A percentile compares a stretch with the other conserved stretches of the same genome.
phyloP scores from a whole-genome alignment of 805 yeast genomes.

The Cyberlindnera suaveolens region DNA sequence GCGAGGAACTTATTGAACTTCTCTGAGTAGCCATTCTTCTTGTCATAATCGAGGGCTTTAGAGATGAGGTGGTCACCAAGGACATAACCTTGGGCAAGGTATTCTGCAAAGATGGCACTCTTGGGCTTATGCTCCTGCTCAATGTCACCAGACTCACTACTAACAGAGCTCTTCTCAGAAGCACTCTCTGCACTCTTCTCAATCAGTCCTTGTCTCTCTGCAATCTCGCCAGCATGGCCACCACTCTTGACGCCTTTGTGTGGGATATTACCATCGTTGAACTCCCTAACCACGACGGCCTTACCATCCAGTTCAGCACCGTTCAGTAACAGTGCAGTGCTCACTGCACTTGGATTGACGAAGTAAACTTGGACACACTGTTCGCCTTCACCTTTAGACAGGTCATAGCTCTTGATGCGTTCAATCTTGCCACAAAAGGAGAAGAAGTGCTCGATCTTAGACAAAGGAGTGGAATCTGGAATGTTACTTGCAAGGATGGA shows the following conservation, averaged over 20 bases:
- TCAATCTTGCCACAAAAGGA: slow-evolving; percentile 62
- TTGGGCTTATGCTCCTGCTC: slow-evolving; percentile 76
- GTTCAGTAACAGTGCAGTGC: slow-evolving; percentile 63
- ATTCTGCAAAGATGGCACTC: slow-evolving; percentile 67
- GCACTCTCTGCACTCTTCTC: slow-evolving; percentile 6
- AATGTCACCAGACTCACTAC: slow-evolving; percentile 34
- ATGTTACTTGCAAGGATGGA: slow-evolving; percentile 48
- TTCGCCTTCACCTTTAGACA: slow-evolving; percentile 6
- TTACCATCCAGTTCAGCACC: slow-evolving; percentile 68
- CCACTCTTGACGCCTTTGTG: slow-evolving; percentile 16
- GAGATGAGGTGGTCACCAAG: slow-evolving; percentile 56
- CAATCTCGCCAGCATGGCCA: slow-evolving; percentile 4
- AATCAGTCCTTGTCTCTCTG: slow-evolving; percentile 3
- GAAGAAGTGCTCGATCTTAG: slow-evolving; percentile 59
- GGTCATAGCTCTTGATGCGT: slow-evolving; percentile 15
- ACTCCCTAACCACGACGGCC: slow-evolving; percentile 39
- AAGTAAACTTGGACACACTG: slow-evolving; percentile 41
- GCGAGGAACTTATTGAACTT: slow-evolving; percentile 51
- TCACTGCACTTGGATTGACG: slow-evolving; percentile 52
- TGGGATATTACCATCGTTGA: slow-evolving; percentile 20
- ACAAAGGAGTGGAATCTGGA: slow-evolving; percentile 40
- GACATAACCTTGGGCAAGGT: slow-evolving; percentile 66
- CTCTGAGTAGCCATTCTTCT: slow-evolving; percentile 52
- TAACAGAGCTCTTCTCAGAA: background rate
- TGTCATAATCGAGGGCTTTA: slow-evolving; percentile 57